Base-by-base conservation (phyloP, 371 early-diverging fungal genomes). In the Actinomortierella ambigua region DNA sequence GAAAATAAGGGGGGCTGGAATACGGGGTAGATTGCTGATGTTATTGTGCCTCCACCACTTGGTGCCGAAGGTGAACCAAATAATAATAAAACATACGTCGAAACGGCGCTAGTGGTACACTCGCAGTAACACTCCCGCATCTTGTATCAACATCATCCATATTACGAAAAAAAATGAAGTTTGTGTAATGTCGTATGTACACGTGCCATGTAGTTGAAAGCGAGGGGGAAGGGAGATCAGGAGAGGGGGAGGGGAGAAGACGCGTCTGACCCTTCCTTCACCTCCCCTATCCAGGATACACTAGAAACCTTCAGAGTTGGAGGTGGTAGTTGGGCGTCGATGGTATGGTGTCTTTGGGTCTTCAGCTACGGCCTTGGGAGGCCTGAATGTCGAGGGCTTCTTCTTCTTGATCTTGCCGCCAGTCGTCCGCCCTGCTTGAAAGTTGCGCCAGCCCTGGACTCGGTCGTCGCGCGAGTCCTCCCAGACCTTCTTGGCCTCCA, bases 401-500 rank as follows among this genome's bases (percentile, higher is more conserved):
- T 84, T 85, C 70, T 83, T 87, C 79, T 87, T 89, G 63, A 83
- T 83, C 59, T 85, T 83, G 6, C 81, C 85, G 24, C 83, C 85
- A 53, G 87, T 81, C 3, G 63, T 69, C 50, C 69, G 68, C 39
- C 75, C 73, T 11, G 76, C 69, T 63, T 83, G 82, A 63, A 89
- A 89, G 64, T 83, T 82, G 42, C 88, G 77, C 89, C 89, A 89
- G 42, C 86, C 86, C 57, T 79, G 86, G 0, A 92, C 88, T 20
- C 92, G 82, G 24, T 81, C 84, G 53, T 89, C 82, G 60, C 89
- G 66, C 26, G 82, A 77, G 50, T 86, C 88, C 56, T 90, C 91
- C 90, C 91, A 90, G 27, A 82, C 85, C 57, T 86, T 85, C 8
- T 83, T 83, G n/a, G 84, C 87, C 44, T 90, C 89, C 41, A 79